Percentiles rank a stretch among this genome's conserved stretches.
Evolutionary conservation across 2,329 filamentous ascomycete genomes (phyloP).

Genomic region (Talaromyces sp.): DNA sequence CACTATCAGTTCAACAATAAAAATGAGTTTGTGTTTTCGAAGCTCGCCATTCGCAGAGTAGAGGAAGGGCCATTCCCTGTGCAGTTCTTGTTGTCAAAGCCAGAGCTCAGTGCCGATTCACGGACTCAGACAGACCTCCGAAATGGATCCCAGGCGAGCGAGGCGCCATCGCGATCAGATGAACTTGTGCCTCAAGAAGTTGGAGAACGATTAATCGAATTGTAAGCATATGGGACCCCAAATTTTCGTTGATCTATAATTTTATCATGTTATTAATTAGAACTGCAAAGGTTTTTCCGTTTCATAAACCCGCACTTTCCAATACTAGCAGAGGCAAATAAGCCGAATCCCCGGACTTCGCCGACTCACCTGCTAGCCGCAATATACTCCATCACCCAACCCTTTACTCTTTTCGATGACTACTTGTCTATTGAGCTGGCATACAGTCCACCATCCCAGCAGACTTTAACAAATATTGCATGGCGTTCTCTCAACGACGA

Average conservation of each 20-base stretch:
- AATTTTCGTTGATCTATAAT: not conserved
- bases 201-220: conserved; percentile 12
- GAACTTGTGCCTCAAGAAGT: conserved; percentile 13
- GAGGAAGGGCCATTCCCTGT: conserved; percentile 1
- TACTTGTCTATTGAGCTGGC: conserved; percentile 10
- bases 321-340: conserved; percentile 3
- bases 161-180: not conserved
- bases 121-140: conserved; percentile 5
- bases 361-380: conserved; percentile 10
- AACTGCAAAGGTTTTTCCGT: not conserved
- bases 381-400: conserved; percentile 12
- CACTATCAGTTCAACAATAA: conserved; percentile 9
- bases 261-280: no score
- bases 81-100: conserved; percentile 10
- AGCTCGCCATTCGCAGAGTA: conserved; percentile 11
- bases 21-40: conserved; percentile 8
- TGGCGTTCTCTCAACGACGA: conserved; percentile 15
- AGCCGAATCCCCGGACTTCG: conserved; percentile 4
- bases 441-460: conserved; percentile 6
- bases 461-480: conserved; percentile 6
- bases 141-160: not conserved
- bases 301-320: conserved; percentile 14
- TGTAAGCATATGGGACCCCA: not conserved
- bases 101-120: conserved; percentile 10
- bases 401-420: conserved; percentile 12